A percentile compares a stretch with the other conserved stretches of the same genome.
Evolutionary conservation across 208 protist genomes (phyloP).

Genomic region (Wallacemonas sp.): DNA sequence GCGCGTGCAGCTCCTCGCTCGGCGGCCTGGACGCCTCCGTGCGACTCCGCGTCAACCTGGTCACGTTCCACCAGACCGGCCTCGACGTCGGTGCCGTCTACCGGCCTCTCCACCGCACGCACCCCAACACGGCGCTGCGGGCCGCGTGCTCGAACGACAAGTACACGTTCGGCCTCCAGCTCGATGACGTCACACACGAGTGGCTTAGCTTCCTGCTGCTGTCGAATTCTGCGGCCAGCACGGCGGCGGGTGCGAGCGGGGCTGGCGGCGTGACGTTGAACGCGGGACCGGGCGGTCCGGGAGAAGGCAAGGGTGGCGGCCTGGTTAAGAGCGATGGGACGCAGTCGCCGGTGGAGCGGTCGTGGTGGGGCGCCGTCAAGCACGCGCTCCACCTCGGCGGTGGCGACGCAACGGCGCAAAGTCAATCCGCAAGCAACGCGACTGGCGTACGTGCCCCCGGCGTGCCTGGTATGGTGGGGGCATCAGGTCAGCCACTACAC

Average conservation of each 20-base stretch:
- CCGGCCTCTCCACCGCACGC: conserved; percentile 34
- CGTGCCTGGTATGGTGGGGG: neutral
- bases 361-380: conserved; percentile 6
- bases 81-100: conserved; percentile 62
- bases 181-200: conserved; percentile 44
- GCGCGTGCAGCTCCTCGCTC: conserved; percentile 52
- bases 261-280: no score
- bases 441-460: neutral
- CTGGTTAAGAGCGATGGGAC: no score
- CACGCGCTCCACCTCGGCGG: conserved; percentile 1
- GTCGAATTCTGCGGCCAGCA: no score
- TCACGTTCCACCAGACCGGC: conserved; percentile 74
- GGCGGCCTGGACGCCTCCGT: conserved; percentile 47
- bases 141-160: conserved; percentile 48
- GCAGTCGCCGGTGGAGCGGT: neutral
- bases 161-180: conserved; percentile 43
- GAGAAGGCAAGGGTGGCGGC: no score
- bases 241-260: no score
- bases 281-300: neutral
- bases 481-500: neutral
- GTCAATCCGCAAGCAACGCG: neutral
- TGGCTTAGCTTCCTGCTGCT: conserved; percentile 20
- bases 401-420: neutral
- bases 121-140: conserved; percentile 34
- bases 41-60: conserved; percentile 69